Conservation (phyloP, 768 basidiomycete species). For the Suillus decipiens region DNA sequence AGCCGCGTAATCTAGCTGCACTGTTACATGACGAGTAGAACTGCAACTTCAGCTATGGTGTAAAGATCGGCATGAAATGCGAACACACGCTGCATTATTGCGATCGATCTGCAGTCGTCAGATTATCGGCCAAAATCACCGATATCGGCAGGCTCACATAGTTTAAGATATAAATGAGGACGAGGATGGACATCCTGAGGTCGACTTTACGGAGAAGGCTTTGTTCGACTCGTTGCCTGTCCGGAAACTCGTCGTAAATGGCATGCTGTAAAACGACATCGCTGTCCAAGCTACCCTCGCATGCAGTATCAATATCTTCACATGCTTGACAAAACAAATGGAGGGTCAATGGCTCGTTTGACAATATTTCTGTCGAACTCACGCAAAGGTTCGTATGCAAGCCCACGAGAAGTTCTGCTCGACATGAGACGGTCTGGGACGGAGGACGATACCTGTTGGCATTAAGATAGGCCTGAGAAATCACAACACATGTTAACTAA, state of each 20-base stretch:
- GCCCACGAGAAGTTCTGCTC: slow-evolving; percentile 10
- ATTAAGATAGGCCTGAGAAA: slow-evolving; percentile 1
- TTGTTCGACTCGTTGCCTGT: slow-evolving; percentile 41
- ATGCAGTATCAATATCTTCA: slow-evolving; percentile 1
- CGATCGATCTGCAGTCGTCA: slow-evolving; percentile 55
- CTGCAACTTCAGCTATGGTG: neutral
- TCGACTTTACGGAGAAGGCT: slow-evolving; percentile 41
- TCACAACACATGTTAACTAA: neutral
- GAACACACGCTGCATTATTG: slow-evolving; percentile 63
- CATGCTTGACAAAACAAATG: slow-evolving; percentile 8
- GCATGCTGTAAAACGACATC: neutral
- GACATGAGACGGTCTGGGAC: slow-evolving; percentile 6
- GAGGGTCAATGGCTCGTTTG: neutral
- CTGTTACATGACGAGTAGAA: slow-evolving; percentile 35
- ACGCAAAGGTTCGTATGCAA: slow-evolving; percentile 22
- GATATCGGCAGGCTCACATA: slow-evolving; percentile 28
- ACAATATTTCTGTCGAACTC: neutral
- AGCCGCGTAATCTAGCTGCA: slow-evolving; percentile 71
- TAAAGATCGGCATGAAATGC: neutral
- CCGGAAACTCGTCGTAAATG: slow-evolving; percentile 8
- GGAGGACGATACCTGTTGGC: neutral
- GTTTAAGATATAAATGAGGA: slow-evolving; percentile 38
- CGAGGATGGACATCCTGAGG: slow-evolving; percentile 35
- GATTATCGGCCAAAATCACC: neutral
- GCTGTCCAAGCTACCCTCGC: neutral